Percentiles rank a stretch among this genome's conserved stretches.
phyloP scores from a whole-genome alignment of 352 stramenopile genomes.

The Phytophthora capsici region DNA sequence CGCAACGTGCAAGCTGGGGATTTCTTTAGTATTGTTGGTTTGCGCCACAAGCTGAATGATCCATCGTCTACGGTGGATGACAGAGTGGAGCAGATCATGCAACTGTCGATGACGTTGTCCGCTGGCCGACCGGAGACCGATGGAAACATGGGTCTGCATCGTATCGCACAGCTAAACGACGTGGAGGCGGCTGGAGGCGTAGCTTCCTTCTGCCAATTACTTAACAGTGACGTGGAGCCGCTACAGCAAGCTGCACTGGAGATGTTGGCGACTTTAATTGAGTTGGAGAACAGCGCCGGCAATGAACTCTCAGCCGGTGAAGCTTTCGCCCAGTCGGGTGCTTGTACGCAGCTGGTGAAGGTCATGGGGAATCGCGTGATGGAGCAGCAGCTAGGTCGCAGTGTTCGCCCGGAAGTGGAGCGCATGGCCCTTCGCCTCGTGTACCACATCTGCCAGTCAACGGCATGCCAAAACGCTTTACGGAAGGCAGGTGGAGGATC shows the following conservation, averaged over 20 bases:
- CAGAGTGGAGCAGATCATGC: constrained; percentile 73
- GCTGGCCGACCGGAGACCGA: constrained; percentile 67
- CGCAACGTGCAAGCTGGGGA: constrained; percentile 75
- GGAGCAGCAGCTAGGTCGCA: constrained; percentile 57
- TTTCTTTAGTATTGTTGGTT: constrained; percentile 76
- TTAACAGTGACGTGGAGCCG: constrained; percentile 58
- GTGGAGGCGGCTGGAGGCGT: constrained; percentile 82
- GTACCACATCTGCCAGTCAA: constrained; percentile 78
- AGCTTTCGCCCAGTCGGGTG: constrained; percentile 66
- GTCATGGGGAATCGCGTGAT: constrained; percentile 66
- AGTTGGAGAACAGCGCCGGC: constrained; percentile 72
- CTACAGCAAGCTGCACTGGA: constrained; percentile 67
- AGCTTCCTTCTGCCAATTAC: constrained; percentile 70
- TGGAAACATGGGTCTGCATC: constrained; percentile 71
- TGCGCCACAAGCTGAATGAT: constrained; percentile 66
- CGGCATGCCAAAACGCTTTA: constrained; percentile 68
- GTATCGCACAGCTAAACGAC: constrained; percentile 85
- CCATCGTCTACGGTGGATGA: constrained; percentile 47
- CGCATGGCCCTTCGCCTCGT: constrained; percentile 74
- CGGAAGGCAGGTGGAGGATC: constrained; percentile 59
- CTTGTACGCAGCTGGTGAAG: constrained; percentile 60
- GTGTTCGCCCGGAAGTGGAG: constrained; percentile 62
- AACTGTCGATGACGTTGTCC: constrained; percentile 64
- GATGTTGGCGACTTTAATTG: constrained; percentile 80
- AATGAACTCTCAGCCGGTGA: constrained; percentile 73